Evolutionary conservation across 2,329 filamentous ascomycete genomes (phyloP), one percentile per base, ranked within the genome.

Genomic region (Stagonosporopsis tanaceti): DNA sequence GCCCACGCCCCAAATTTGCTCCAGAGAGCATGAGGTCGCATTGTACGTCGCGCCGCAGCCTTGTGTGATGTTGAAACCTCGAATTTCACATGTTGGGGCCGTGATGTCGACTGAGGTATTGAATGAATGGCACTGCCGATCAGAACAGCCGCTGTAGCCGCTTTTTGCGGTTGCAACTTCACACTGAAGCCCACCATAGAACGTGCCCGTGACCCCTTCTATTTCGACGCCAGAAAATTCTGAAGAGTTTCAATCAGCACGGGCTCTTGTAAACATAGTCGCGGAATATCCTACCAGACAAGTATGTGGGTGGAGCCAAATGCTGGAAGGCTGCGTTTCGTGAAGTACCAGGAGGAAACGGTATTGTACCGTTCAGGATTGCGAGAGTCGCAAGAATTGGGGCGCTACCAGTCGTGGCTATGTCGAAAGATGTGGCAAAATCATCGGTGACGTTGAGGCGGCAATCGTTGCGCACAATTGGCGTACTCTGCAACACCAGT

Each of bases 401-500:
- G 15, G 35, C 24, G 17, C 46, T 48, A 17, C 35, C 35, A 11
- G 30, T 40, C 1, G 4, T 30, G 3, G 46, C 25, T 22, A 12
- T 11, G 25, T 48, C 17, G 35, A 48, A 48, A 15, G 25, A 39
- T 12, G 46, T 32, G 7, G 39, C 46, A 20, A 40, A 48, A 14
- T 40, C 35, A 20, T 48, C 46, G 15, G 46, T 48, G 11, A 32
- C 35, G 9, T 40, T 48, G 15, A 48, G 46, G 9, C 32, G 46
- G 30, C 46, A 48, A 20, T 48, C 17, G n/a, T 40, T n/a, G 7
- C 27, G 46, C 32, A 37, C 35, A 24, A 40, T 32, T 6, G 46
- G 34, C n/a, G 46, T 48, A 9, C 34, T 48, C 22, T 48, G 46
- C 22, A 48, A 37, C 7, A 38, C n/a, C 35, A 48, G 20, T 7